Evolutionary conservation across 257 asterid genomes (phyloP).

Genomic region (Solanum tarapatanum): DNA sequence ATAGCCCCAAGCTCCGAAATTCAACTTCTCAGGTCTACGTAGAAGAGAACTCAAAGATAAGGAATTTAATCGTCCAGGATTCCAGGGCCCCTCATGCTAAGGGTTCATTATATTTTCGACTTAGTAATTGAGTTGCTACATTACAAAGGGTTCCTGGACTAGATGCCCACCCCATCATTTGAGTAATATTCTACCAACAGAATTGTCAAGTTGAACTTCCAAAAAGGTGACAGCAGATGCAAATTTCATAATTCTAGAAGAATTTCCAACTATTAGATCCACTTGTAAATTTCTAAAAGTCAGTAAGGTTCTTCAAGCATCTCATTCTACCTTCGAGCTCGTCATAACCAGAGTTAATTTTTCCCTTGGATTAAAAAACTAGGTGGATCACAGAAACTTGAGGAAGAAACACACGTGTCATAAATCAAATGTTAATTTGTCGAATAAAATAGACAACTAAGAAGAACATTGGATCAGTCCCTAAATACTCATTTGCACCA

Average conservation of each 20-base stretch:
- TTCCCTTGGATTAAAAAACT: neutral
- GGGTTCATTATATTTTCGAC: neutral
- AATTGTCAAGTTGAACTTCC: neutral
- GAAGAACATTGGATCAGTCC: neutral
- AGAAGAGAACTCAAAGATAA: neutral
- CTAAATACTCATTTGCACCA: neutral
- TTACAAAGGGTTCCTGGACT: neutral
- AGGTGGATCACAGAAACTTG: neutral
- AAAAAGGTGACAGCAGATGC: neutral
- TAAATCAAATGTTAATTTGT: neutral
- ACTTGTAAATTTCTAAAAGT: neutral
- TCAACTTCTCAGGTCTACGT: constrained; percentile 65
- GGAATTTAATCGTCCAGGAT: neutral
- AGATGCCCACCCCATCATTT: neutral
- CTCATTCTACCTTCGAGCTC: neutral
- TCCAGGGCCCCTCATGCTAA: neutral
- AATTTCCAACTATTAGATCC: neutral
- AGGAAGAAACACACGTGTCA: neutral
- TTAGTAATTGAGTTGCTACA: neutral
- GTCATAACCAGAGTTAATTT: neutral
- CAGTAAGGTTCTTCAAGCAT: neutral
- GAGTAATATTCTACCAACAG: neutral
- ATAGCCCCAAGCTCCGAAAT: constrained; percentile 60
- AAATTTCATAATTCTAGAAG: neutral
- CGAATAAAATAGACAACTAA: neutral